Percentiles rank a stretch among this genome's conserved stretches.
These are phyloP conservation scores for Cladosporium sp. DNA, from an alignment of 2,329 filamentous ascomycete species.

Conservation along the genomic window DNA sequence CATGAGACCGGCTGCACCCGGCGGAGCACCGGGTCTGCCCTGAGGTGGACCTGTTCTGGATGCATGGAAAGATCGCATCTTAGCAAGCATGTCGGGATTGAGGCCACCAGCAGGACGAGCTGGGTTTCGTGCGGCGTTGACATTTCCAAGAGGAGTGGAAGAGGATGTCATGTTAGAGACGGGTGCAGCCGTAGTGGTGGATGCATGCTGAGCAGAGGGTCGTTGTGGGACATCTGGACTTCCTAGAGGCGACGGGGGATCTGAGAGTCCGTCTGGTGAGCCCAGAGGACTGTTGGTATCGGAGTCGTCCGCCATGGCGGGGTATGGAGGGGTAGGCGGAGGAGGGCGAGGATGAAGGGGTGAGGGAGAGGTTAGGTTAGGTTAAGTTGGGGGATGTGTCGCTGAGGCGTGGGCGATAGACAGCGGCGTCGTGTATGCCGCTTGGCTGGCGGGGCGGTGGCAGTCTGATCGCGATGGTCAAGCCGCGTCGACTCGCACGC, in stretches of 20 bases:
- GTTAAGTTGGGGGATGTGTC: not conserved
- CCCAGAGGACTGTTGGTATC: conserved; percentile 15
- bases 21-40: conserved; percentile 20
- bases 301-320: conserved; percentile 19
- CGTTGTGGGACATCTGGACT: conserved; percentile 12
- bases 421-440: conserved; percentile 5
- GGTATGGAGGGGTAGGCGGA: conserved; percentile 18
- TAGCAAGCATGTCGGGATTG: conserved; percentile 62
- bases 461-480: conserved; percentile 15
- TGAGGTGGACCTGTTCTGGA: conserved; percentile 59
- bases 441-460: conserved; percentile 15
- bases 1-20: conserved; percentile 12
- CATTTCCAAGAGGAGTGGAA: conserved; percentile 79
- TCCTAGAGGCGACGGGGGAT: conserved; percentile 14
- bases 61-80: conserved; percentile 69
- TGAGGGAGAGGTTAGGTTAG: not conserved
- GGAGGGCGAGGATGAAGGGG: conserved; percentile 20
- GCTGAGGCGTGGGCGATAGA: not conserved
- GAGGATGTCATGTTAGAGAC: conserved; percentile 65
- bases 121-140: conserved; percentile 67
- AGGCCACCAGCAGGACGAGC: conserved; percentile 36
- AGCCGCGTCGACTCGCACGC: conserved; percentile 3
- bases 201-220: conserved; percentile 26
- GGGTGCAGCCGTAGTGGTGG: conserved; percentile 32
- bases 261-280: conserved; percentile 21